These are phyloP conservation scores for Cenococcum geophilum DNA, from an alignment of 495 filamentous ascomycete genomes.

Conservation along the genomic window DNA sequence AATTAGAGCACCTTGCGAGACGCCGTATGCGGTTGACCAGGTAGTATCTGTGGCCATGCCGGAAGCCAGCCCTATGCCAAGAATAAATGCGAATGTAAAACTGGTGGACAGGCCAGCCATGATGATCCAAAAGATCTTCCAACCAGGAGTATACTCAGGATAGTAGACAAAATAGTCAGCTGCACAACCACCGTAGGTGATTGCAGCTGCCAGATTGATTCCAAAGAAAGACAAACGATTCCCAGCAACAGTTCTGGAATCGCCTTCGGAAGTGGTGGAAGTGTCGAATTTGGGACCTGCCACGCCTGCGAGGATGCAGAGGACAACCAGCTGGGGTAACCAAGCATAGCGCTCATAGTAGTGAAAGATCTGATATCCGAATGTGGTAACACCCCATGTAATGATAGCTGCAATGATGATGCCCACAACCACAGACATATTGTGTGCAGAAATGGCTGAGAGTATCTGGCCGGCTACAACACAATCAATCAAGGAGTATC, in stretches of 20 bases:
- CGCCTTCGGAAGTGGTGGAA: constrained; percentile 45
- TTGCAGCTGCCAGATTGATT: constrained; percentile 56
- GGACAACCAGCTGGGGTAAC: constrained; percentile 58
- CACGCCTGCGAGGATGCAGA: constrained; percentile 61
- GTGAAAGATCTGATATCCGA: constrained; percentile 68
- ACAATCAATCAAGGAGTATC: constrained; percentile 64
- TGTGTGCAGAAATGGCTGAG: constrained; percentile 58
- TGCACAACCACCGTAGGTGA: constrained; percentile 56
- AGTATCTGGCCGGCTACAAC: constrained; percentile 71
- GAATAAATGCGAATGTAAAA: constrained; percentile 53
- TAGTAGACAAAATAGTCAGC: constrained; percentile 65
- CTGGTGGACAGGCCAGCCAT: constrained; percentile 46
- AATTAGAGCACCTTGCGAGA: constrained; percentile 60
- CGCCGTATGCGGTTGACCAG: constrained; percentile 39
- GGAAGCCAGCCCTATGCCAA: constrained; percentile 67
- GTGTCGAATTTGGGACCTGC: constrained; percentile 61
- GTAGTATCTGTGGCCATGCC: constrained; percentile 42
- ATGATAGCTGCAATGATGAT: constrained; percentile 65
- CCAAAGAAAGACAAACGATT: constrained; percentile 65
- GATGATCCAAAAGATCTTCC: constrained; percentile 38
- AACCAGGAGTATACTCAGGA: constrained; percentile 47
- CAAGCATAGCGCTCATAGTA: constrained; percentile 68
- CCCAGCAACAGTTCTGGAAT: constrained; percentile 49
- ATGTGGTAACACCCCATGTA: constrained; percentile 61
- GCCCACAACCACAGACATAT: constrained; percentile 63